Evolutionary conservation across 2,329 filamentous ascomycete genomes (phyloP).

Genomic region (Diaporthe sp.): DNA sequence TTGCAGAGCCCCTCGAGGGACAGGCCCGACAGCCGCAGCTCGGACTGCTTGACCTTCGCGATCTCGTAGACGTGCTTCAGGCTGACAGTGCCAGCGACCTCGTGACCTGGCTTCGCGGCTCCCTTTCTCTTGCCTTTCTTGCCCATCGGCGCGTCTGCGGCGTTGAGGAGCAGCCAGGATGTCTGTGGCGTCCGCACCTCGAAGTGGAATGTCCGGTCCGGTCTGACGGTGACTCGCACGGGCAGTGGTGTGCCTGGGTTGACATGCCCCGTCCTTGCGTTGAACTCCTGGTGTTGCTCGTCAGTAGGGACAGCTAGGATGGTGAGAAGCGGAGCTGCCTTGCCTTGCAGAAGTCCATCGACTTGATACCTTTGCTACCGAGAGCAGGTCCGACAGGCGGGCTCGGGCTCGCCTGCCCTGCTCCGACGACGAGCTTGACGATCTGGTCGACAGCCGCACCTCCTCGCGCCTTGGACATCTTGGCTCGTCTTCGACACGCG

Average conservation of each 20-base stretch:
- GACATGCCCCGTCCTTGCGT: constrained; percentile 91
- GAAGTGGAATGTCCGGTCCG: constrained; percentile 93
- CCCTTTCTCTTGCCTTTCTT: constrained; percentile 86
- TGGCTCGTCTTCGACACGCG: constrained; percentile 38
- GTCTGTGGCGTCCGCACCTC: constrained; percentile 95
- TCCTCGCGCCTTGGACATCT: constrained; percentile 67
- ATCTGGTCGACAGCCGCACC: constrained; percentile 73
- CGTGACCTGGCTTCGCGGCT: constrained; percentile 79
- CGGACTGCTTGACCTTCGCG: constrained; percentile 92
- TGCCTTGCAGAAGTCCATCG: constrained; percentile 99
- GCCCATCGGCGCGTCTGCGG: constrained; percentile 78
- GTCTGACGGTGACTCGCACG: constrained; percentile 89
- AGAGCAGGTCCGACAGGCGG: constrained; percentile 96
- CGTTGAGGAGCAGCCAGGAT: constrained; percentile 87
- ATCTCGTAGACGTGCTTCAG: constrained; percentile 99
- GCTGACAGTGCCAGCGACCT: constrained; percentile 86
- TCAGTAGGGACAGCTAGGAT: constrained; percentile 36
- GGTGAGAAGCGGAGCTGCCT: constrained; percentile 44
- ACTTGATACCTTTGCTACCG: constrained; percentile 98
- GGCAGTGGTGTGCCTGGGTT: constrained; percentile 87
- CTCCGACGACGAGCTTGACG: constrained; percentile 97
- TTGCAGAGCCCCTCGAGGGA: constrained; percentile 79
- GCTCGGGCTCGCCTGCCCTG: constrained; percentile 93
- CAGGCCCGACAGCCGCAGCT: constrained; percentile 80
- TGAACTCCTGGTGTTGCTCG: constrained; percentile 82